A percentile compares a stretch with the other conserved stretches of the same genome.
These are phyloP conservation scores for Thermothielavioides terrestris DNA, from an alignment of 495 filamentous ascomycete genomes.

Conservation along the genomic window DNA sequence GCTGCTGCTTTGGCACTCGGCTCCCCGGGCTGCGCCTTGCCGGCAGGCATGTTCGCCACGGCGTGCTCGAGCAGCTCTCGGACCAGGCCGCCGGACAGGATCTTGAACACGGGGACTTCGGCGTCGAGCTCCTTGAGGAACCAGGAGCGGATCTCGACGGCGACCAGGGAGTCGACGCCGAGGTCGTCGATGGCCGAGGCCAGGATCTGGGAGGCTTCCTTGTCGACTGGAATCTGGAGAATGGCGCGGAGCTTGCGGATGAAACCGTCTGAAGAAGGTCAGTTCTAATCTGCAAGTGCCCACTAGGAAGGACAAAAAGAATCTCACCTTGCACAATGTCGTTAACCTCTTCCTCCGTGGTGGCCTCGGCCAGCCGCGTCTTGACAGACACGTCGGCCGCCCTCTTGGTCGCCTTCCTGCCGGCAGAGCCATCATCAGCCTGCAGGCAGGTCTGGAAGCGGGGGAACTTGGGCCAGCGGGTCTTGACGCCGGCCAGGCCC, in stretches of 20 bases:
- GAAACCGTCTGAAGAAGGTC: not conserved
- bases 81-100: constrained; percentile 32
- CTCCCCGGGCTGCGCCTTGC: not conserved
- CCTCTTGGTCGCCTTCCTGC: not conserved
- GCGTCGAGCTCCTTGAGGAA: constrained; percentile 34
- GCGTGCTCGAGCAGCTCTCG: not conserved
- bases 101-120: constrained; percentile 42
- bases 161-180: constrained; percentile 40
- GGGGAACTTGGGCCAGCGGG: not conserved
- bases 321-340: not conserved
- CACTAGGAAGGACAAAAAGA: no score
- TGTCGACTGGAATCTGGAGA: constrained; percentile 2
- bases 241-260: constrained; percentile 5
- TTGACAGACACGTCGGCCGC: not conserved
- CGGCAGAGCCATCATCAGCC: not conserved
- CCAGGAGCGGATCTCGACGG: constrained; percentile 37
- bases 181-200: constrained; percentile 11
- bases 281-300: not conserved
- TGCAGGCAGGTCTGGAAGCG: constrained; percentile 7
- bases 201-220: not conserved
- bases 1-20: no score
- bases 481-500: not conserved
- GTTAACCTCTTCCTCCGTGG: not conserved
- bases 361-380: constrained; percentile 1
- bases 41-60: not conserved